A percentile compares a stretch with the other conserved stretches of the same genome.
Evolutionary conservation across 768 basidiomycete genomes (phyloP).

Genomic region (Russula foetens): DNA sequence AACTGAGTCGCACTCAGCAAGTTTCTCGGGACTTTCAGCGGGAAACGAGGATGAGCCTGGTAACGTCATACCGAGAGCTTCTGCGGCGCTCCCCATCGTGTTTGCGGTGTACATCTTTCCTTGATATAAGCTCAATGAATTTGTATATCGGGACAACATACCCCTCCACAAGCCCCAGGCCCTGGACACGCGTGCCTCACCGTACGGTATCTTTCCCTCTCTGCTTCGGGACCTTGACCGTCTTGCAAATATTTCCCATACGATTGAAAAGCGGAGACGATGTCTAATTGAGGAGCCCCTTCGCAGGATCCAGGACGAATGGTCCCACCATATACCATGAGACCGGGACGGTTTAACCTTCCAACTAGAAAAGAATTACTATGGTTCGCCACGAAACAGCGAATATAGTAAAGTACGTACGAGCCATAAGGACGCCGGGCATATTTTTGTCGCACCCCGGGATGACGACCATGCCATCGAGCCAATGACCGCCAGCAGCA

Average conservation of each 20-base stretch:
- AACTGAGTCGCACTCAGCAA: conserved; percentile 69
- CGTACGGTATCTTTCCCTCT: conserved; percentile 76
- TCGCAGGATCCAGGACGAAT: conserved; percentile 91
- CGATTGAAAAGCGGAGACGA: conserved; percentile 96
- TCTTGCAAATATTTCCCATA: conserved; percentile 94
- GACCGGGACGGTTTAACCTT: conserved; percentile 86
- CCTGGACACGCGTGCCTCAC: conserved; percentile 95
- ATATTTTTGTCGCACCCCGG: conserved; percentile 99
- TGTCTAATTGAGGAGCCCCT: conserved; percentile 80
- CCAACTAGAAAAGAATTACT: conserved; percentile 43
- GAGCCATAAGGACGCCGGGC: conserved; percentile 98
- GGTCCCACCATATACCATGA: conserved; percentile 97
- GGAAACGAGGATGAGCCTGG: conserved; percentile 98
- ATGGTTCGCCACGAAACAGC: background rate
- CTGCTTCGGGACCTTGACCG: conserved; percentile 76
- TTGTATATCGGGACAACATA: conserved; percentile 28
- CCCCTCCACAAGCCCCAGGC: conserved; percentile 95
- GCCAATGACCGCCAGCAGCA: conserved; percentile 93
- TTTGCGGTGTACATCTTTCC: conserved; percentile 94
- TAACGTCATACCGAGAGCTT: conserved; percentile 92
- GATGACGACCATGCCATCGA: conserved; percentile 95
- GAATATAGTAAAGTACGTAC: conserved; percentile 39
- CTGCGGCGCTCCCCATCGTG: conserved; percentile 95
- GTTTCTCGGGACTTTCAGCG: conserved; percentile 86
- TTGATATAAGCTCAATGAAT: conserved; percentile 7